phyloP scores from a whole-genome alignment of 768 basidiomycete species.

The Pholiota microspora region DNA sequence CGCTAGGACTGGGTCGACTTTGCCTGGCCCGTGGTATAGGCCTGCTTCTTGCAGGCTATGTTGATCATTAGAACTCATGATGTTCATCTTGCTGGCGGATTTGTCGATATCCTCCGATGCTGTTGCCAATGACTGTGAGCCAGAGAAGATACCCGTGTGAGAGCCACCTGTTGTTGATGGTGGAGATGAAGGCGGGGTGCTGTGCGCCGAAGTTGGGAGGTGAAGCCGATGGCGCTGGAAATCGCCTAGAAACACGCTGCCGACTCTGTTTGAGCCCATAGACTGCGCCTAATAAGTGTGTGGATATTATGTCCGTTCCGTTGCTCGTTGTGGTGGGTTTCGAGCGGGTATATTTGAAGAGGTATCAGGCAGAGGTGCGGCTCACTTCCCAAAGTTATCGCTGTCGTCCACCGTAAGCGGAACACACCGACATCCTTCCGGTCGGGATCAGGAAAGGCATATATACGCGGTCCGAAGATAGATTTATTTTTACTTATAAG shows the following conservation, averaged over 20 bases:
- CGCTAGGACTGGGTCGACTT: conserved; percentile 65
- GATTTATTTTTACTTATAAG: too few relatives aligned
- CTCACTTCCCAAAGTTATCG: not conserved
- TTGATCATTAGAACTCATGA: not conserved
- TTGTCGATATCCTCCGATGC: conserved; percentile 19
- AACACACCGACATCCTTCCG: not conserved
- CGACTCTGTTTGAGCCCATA: conserved; percentile 38
- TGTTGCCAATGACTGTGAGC: conserved; percentile 19
- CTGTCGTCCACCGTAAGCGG: not conserved
- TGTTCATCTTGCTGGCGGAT: conserved; percentile 11
- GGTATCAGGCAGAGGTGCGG: not conserved
- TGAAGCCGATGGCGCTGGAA: conserved; percentile 57
- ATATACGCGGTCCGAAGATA: too few relatives aligned
- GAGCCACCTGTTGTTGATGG: conserved; percentile 35
- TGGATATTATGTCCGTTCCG: not conserved
- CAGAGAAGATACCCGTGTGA: conserved; percentile 32
- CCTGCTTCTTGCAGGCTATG: conserved; percentile 2
- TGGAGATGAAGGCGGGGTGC: conserved; percentile 39
- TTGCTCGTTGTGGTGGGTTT: not conserved
- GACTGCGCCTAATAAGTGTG: not conserved
- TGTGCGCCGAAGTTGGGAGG: conserved; percentile 52
- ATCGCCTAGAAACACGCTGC: conserved; percentile 83
- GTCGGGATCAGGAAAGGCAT: too few relatives aligned
- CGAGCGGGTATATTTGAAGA: not conserved
- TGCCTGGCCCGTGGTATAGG: conserved; percentile 15